phyloP scores from a whole-genome alignment of 2,329 filamentous ascomycete genomes.

The Trichoderma aggressivum region DNA sequence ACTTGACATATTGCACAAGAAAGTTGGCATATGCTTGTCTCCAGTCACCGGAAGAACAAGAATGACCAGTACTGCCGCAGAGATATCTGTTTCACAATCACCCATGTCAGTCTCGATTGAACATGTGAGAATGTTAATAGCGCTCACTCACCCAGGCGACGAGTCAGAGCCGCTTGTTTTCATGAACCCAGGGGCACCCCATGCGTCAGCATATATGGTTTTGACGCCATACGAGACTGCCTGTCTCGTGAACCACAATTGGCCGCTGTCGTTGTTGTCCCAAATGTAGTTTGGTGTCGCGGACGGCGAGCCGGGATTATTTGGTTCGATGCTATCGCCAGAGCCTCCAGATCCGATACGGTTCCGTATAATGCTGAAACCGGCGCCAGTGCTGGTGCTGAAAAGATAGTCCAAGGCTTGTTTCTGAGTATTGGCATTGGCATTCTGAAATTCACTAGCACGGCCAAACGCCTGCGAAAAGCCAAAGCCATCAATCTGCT shows the following conservation, averaged over 20 bases:
- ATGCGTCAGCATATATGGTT: neutral
- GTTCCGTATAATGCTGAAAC: slow-evolving; percentile 3
- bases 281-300: neutral
- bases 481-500: slow-evolving; percentile 8
- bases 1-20: slow-evolving; percentile 9
- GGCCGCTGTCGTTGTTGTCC: slow-evolving; percentile 1
- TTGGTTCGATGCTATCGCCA: slow-evolving; percentile 6
- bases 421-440: slow-evolving; percentile 3
- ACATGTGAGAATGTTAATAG: neutral
- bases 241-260: slow-evolving; percentile 3
- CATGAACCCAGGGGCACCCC: slow-evolving; percentile 10
- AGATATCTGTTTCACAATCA: neutral
- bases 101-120: neutral
- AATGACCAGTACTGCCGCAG: neutral
- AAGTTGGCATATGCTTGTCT: slow-evolving; percentile 10
- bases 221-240: slow-evolving; percentile 4
- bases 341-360: slow-evolving; percentile 8
- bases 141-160: neutral
- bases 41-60: slow-evolving; percentile 8
- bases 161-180: slow-evolving; percentile 7
- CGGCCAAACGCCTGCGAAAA: slow-evolving; percentile 9
- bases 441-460: neutral
- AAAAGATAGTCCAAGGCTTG: slow-evolving; percentile 4
- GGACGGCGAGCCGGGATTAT: neutral
- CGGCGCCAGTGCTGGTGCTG: slow-evolving; percentile 4